Percentiles rank a stretch among this genome's conserved stretches.
Evolutionary conservation across 441 rosid species (phyloP).

Genomic region (Kokia cookei): DNA sequence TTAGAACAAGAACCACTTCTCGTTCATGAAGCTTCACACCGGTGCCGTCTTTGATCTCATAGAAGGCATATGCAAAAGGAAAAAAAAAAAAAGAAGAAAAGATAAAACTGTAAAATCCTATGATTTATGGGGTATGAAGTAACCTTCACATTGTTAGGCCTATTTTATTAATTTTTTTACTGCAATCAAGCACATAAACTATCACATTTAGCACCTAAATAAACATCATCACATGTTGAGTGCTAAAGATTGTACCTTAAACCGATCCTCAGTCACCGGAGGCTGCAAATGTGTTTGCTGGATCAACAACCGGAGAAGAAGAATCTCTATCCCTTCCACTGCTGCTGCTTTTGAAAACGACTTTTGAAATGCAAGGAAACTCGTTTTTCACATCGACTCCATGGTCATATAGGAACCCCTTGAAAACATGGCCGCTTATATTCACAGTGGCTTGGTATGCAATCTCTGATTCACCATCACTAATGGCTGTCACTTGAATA

Average conservation of each 20-base stretch:
- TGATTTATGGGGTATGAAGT: background rate
- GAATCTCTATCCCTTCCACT: constrained; percentile 21
- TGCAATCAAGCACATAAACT: background rate
- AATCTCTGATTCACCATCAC: constrained; percentile 40
- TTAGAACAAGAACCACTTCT: no score
- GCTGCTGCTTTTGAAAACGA: constrained; percentile 13
- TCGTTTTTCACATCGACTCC: constrained; percentile 43
- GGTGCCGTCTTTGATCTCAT: background rate
- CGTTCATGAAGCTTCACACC: background rate
- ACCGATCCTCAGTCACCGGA: constrained; percentile 24
- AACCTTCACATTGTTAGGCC: background rate
- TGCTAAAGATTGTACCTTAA: constrained; percentile 23
- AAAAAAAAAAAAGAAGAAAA: background rate
- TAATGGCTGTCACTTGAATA: constrained; percentile 43
- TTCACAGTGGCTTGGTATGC: constrained; percentile 54
- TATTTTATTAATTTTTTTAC: background rate
- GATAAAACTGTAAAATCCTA: background rate
- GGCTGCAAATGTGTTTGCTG: constrained; percentile 18
- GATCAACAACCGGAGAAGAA: constrained; percentile 25
- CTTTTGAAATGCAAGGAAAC: constrained; percentile 27
- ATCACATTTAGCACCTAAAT: background rate
- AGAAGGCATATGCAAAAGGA: background rate
- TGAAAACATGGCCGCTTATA: constrained; percentile 55
- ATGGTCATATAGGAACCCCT: constrained; percentile 52
- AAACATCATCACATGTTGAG: background rate